Conservation (phyloP, 176 grass and related monocot genomes). For the Bonia amplexicaulis region DNA sequence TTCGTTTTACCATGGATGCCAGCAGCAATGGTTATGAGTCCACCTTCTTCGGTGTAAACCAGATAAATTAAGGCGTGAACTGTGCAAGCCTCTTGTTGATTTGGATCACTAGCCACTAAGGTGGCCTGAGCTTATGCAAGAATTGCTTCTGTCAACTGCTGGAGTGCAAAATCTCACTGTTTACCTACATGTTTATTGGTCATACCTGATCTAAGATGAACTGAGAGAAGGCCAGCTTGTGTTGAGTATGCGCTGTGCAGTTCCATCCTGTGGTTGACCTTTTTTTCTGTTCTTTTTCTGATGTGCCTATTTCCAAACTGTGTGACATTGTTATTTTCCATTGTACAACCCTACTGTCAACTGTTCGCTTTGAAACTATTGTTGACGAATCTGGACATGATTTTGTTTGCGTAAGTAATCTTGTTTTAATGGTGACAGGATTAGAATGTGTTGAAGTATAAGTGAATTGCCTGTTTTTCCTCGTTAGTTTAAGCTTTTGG, state of each 20-base stretch:
- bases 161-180: constrained; percentile 15
- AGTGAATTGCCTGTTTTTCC: too few relatives aligned
- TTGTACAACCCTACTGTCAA: constrained; percentile 3
- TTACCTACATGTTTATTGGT: constrained; percentile 13
- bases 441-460: not conserved
- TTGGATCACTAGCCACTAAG: constrained; percentile 23
- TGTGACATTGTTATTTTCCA: not conserved
- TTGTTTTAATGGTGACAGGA: not conserved
- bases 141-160: constrained; percentile 12
- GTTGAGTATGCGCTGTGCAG: not conserved
- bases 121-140: constrained; percentile 1
- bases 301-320: not conserved
- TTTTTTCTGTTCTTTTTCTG: not conserved
- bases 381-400: constrained; percentile 11
- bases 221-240: constrained; percentile 23
- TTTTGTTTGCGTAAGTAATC: not conserved
- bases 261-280: constrained; percentile 2
- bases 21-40: constrained; percentile 28
- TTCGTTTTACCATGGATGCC: constrained; percentile 40
- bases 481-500: too few relatives aligned
- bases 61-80: constrained; percentile 28
- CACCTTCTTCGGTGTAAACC: constrained; percentile 39
- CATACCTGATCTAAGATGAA: constrained; percentile 16
- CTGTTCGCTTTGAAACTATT: not conserved
- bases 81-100: not conserved